These are phyloP conservation scores for Iris pallida DNA, from an alignment of 116 monocot genomes.

Conservation along the genomic window DNA sequence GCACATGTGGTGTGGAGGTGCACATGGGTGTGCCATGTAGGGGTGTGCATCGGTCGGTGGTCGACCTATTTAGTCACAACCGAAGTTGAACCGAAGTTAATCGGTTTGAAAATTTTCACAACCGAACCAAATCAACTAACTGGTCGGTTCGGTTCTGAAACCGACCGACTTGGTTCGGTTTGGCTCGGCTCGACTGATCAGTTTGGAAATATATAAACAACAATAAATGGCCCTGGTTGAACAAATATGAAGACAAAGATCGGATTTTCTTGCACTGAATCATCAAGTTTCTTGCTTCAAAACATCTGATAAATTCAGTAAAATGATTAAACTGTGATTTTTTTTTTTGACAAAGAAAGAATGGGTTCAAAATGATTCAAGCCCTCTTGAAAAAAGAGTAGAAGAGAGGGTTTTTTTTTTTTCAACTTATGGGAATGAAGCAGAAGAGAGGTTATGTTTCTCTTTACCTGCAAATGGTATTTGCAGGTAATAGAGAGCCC, in stretches of 20 bases:
- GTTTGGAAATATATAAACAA: background rate
- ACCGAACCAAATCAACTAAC: too few relatives aligned
- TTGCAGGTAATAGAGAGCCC: constrained; percentile 74
- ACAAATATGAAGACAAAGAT: constrained; percentile 29
- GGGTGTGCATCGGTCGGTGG: too few relatives aligned
- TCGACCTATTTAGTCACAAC: too few relatives aligned
- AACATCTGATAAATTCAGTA: constrained; percentile 49
- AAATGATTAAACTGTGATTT: background rate
- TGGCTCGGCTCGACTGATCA: too few relatives aligned
- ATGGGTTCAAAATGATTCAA: too few relatives aligned
- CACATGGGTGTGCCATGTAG: too few relatives aligned
- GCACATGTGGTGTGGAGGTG: too few relatives aligned
- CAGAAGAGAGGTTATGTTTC: too few relatives aligned
- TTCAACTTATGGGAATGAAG: background rate
- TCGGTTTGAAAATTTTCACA: too few relatives aligned
- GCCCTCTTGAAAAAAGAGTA: background rate
- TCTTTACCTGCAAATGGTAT: constrained; percentile 69
- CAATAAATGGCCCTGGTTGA: background rate
- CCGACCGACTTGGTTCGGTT: too few relatives aligned
- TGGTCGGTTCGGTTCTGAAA: too few relatives aligned
- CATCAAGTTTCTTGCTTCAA: constrained; percentile 67
- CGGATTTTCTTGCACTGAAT: constrained; percentile 44
- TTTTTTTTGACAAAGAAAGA: background rate
- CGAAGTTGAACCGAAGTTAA: too few relatives aligned
- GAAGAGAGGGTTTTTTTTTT: background rate